Conservation (phyloP, 495 filamentous ascomycete genomes). For the Parachaetomium inaequale region DNA sequence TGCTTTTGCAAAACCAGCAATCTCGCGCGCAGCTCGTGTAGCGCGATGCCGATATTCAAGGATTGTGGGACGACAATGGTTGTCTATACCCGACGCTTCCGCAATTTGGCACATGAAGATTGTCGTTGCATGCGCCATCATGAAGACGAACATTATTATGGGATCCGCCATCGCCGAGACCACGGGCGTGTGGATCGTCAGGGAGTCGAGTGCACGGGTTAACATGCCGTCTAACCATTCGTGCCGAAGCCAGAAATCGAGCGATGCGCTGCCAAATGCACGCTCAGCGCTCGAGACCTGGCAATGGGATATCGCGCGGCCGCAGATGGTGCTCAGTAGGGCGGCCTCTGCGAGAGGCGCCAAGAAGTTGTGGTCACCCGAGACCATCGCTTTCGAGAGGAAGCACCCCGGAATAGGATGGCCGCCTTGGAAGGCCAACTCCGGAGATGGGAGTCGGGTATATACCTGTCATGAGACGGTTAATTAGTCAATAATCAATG, state of each 20-base stretch:
- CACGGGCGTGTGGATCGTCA: slow-evolving; percentile 34
- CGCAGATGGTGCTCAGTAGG: slow-evolving; percentile 47
- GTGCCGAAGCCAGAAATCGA: slow-evolving; percentile 47
- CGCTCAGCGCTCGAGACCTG: slow-evolving; percentile 35
- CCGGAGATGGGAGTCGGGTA: slow-evolving; percentile 47
- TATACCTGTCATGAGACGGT: slow-evolving; percentile 33
- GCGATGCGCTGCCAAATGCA: slow-evolving; percentile 14
- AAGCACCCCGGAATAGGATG: slow-evolving; percentile 43
- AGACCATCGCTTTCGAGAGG: slow-evolving; percentile 43
- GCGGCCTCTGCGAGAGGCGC: slow-evolving; percentile 50
- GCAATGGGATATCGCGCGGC: slow-evolving; percentile 44
- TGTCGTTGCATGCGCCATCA: slow-evolving; percentile 44
- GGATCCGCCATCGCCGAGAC: slow-evolving; percentile 41
- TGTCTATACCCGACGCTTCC: slow-evolving; percentile 21
- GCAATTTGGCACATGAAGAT: slow-evolving; percentile 42
- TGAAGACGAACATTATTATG: slow-evolving; percentile 45
- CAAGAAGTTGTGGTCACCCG: slow-evolving; percentile 32
- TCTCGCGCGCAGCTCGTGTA: slow-evolving; percentile 38
- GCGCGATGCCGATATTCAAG: slow-evolving; percentile 36
- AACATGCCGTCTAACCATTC: slow-evolving; percentile 49
- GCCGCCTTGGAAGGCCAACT: slow-evolving; percentile 51
- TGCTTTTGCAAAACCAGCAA: slow-evolving; percentile 39
- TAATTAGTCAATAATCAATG: not conserved
- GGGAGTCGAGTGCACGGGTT: slow-evolving; percentile 34
- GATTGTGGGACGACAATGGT: slow-evolving; percentile 26